A percentile compares a stretch with the other conserved stretches of the same genome.
These are phyloP conservation scores for Malassezia psittaci DNA, from an alignment of 1,284 basidiomycete species.

Conservation along the genomic window DNA sequence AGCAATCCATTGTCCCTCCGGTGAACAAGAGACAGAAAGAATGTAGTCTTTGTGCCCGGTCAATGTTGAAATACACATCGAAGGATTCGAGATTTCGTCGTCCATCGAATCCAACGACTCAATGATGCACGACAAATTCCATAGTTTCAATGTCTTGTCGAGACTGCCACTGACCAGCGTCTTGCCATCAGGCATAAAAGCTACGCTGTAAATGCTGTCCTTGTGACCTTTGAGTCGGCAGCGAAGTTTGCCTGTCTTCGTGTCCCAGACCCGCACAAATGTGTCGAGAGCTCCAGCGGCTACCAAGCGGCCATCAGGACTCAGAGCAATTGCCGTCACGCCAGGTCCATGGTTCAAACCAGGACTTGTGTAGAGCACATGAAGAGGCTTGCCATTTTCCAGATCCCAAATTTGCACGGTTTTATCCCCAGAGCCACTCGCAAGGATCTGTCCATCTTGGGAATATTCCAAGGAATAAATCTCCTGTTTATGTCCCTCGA, in stretches of 20 bases:
- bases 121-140: constrained; percentile 61
- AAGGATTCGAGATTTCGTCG: constrained; percentile 42
- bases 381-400: constrained; percentile 52
- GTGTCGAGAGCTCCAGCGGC: constrained; percentile 76
- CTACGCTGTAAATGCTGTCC: constrained; percentile 72
- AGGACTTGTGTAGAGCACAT: constrained; percentile 44
- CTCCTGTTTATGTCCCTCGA: constrained; percentile 76
- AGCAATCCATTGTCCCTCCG: constrained; percentile 76
- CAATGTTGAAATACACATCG: constrained; percentile 65
- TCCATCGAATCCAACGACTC: constrained; percentile 30
- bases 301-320: constrained; percentile 66
- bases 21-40: constrained; percentile 65
- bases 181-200: constrained; percentile 74
- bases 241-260: constrained; percentile 60
- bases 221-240: constrained; percentile 69
- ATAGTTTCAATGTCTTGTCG: constrained; percentile 76
- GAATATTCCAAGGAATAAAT: constrained; percentile 80
- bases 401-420: constrained; percentile 84
- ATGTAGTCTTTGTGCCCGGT: constrained; percentile 81
- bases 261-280: constrained; percentile 77
- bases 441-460: constrained; percentile 66
- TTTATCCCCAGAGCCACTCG: constrained; percentile 80
- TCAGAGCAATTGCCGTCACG: constrained; percentile 64
- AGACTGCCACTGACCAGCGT: constrained; percentile 68
- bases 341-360: constrained; percentile 54